Conservation (phyloP, 176 grass and related monocot genomes). For the Rhynchospora tenuis region DNA sequence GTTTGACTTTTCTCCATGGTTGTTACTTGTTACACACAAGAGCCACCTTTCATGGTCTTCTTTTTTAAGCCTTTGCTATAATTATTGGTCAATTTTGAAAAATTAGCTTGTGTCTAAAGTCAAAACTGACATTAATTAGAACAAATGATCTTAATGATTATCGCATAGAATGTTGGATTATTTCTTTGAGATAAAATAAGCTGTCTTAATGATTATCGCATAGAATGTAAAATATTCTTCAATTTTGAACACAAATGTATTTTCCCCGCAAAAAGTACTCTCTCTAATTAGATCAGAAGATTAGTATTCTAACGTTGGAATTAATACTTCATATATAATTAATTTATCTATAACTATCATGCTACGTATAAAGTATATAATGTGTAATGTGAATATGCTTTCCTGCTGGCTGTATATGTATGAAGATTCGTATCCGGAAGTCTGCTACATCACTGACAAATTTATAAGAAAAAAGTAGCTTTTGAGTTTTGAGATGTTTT, state of each 20-base stretch:
- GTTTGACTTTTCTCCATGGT: conserved; percentile 10
- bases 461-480: background rate
- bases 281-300: too few species aligned
- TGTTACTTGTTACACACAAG: conserved; percentile 20
- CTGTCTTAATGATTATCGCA: background rate
- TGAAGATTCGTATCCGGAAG: background rate
- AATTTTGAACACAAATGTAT: too few species aligned
- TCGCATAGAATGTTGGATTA: background rate
- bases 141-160: background rate
- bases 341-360: background rate
- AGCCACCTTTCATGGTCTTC: background rate
- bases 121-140: background rate
- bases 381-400: background rate
- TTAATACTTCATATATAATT: too few species aligned
- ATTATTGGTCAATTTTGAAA: background rate
- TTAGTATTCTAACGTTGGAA: too few species aligned
- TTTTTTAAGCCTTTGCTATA: background rate
- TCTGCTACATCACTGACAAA: background rate
- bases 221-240: background rate
- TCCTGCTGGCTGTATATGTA: background rate
- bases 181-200: too few species aligned
- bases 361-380: background rate
- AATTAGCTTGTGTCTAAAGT: background rate
- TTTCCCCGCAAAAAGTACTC: too few species aligned
- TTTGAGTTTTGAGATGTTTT: too few species aligned